These are phyloP conservation scores for Pseudogymnoascus sp. DNA, from an alignment of 2,329 filamentous ascomycete genomes.

Conservation along the genomic window DNA sequence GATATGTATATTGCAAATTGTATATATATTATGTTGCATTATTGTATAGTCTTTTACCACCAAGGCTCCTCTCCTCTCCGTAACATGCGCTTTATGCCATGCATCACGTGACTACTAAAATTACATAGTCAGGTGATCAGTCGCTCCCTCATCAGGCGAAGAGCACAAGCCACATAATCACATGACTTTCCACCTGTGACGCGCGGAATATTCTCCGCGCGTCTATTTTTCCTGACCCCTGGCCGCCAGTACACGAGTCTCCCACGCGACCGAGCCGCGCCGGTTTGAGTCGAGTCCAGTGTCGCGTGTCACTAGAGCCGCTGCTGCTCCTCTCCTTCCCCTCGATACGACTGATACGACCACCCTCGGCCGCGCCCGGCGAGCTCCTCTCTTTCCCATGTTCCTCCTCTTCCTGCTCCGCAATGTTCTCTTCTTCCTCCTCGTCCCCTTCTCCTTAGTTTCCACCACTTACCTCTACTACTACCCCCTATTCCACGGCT, in stretches of 20 bases:
- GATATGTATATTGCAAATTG: no score
- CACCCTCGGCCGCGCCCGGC: not conserved
- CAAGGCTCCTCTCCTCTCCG: no score
- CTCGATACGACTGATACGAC: not conserved
- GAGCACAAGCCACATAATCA: no score
- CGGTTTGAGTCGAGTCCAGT: not conserved
- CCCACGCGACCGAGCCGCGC: not conserved
- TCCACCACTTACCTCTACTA: slow-evolving; percentile 75
- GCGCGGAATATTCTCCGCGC: not conserved
- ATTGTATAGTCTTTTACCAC: no score
- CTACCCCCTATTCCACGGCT: slow-evolving; percentile 73
- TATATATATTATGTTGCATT: no score
- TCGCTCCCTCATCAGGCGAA: no score
- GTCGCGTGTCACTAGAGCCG: slow-evolving; percentile 4
- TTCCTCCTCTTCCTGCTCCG: slow-evolving; percentile 25
- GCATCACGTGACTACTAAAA: no score
- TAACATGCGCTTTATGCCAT: no score
- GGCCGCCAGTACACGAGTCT: not conserved
- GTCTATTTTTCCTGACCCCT: not conserved
- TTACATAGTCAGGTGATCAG: no score
- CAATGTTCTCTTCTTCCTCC: slow-evolving; percentile 36
- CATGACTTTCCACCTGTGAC: not conserved
- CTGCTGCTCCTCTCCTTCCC: not conserved
- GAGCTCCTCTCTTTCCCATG: slow-evolving; percentile 18
- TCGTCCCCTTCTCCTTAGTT: slow-evolving; percentile 58